phyloP scores from a whole-genome alignment of 495 filamentous ascomycete genomes.

The Geoglossum glabrum region DNA sequence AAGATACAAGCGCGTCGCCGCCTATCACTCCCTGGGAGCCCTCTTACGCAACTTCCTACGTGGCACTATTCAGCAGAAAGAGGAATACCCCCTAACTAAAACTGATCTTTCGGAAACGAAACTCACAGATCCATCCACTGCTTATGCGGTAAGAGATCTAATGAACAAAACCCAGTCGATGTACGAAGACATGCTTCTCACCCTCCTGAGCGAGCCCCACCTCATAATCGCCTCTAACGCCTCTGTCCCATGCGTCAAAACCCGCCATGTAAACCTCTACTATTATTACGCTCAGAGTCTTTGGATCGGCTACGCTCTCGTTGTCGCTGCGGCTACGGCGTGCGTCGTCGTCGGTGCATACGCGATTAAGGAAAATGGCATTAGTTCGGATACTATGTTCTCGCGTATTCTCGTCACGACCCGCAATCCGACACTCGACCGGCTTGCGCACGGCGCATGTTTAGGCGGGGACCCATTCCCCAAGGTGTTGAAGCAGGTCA shows the following conservation, averaged over 20 bases:
- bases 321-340: slow-evolving; percentile 12
- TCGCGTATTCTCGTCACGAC: slow-evolving; percentile 24
- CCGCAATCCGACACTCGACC: slow-evolving; percentile 20
- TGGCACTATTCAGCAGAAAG: slow-evolving; percentile 13
- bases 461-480: slow-evolving; percentile 23
- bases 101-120: slow-evolving; percentile 17
- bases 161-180: slow-evolving; percentile 10
- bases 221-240: slow-evolving; percentile 13
- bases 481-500: slow-evolving; percentile 15
- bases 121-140: slow-evolving; percentile 14
- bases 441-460: slow-evolving; percentile 19
- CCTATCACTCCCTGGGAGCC: slow-evolving; percentile 17
- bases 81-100: slow-evolving; percentile 12
- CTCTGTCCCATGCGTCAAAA: slow-evolving; percentile 11
- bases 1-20: slow-evolving; percentile 15
- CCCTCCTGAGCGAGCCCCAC: slow-evolving; percentile 18
- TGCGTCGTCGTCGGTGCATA: slow-evolving; percentile 16
- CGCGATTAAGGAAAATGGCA: slow-evolving; percentile 17
- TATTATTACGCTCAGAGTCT: slow-evolving; percentile 15
- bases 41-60: slow-evolving; percentile 15
- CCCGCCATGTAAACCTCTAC: slow-evolving; percentile 15
- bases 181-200: slow-evolving; percentile 21
- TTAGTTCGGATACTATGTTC: slow-evolving; percentile 20
- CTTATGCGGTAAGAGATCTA: slow-evolving; percentile 14
- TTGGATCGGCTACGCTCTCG: slow-evolving; percentile 22